Conservation (phyloP, 164 flowering plant genomes). For the Macadamia tetraphylla region DNA sequence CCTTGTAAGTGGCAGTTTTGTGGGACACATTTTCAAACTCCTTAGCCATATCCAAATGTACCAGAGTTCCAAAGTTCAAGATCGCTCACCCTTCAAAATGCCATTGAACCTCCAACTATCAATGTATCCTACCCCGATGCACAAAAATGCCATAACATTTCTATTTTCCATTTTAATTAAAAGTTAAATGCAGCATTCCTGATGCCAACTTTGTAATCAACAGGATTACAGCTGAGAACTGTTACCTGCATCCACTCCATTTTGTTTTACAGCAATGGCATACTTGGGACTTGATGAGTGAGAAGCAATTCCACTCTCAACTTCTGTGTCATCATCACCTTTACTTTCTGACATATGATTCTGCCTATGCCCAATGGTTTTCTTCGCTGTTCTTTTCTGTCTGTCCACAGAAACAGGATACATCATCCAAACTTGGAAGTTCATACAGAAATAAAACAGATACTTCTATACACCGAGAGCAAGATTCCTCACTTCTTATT, state of each 20-base stretch:
- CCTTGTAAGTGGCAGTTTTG: no score
- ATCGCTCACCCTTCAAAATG: no score
- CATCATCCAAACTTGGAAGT: slow-evolving; percentile 16
- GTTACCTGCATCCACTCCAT: slow-evolving; percentile 32
- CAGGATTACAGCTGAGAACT: not conserved
- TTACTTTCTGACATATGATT: slow-evolving; percentile 20
- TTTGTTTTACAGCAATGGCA: slow-evolving; percentile 18
- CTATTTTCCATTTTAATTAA: no score
- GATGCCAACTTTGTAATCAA: not conserved
- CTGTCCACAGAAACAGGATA: slow-evolving; percentile 28
- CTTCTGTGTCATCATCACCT: slow-evolving; percentile 14
- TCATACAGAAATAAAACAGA: not conserved
- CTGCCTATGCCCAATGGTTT: slow-evolving; percentile 25
- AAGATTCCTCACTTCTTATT: slow-evolving; percentile 37
- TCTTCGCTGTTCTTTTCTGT: slow-evolving; percentile 54
- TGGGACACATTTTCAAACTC: no score
- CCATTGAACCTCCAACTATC: no score
- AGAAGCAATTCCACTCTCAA: slow-evolving; percentile 24
- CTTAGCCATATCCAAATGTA: no score
- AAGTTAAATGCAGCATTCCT: no score
- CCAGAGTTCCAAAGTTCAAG: not conserved
- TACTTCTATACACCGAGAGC: no score
- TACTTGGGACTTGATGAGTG: slow-evolving; percentile 31
- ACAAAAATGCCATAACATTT: no score
- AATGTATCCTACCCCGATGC: no score